Evolutionary conservation across 176 grass and related monocot genomes (phyloP).

Genomic region (Miscanthus lutarioriparius): DNA sequence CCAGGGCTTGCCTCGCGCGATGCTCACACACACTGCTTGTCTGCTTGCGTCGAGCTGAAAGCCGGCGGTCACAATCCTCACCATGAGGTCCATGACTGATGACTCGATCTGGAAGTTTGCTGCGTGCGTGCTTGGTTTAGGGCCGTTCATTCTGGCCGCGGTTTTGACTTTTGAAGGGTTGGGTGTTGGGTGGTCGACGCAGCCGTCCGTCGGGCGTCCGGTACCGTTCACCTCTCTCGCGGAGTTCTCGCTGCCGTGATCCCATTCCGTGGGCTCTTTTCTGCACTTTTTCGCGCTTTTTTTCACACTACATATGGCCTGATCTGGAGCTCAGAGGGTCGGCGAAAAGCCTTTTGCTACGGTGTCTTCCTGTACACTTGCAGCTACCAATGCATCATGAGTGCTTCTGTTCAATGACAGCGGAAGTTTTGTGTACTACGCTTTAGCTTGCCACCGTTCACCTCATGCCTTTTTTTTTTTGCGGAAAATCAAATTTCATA

Average conservation of each 20-base stretch:
- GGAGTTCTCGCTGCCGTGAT: conserved; percentile 2
- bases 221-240: background rate
- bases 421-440: background rate
- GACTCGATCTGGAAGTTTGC: background rate
- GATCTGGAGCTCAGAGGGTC: conserved; percentile 13
- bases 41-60: background rate
- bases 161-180: background rate
- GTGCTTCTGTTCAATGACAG: background rate
- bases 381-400: background rate
- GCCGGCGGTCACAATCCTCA: background rate
- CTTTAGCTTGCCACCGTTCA: conserved; percentile 3
- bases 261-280: background rate
- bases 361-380: background rate
- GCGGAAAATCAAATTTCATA: background rate
- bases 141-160: background rate
- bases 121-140: background rate
- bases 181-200: background rate
- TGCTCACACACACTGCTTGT: background rate
- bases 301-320: background rate
- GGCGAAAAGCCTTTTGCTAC: background rate
- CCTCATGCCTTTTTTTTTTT: background rate
- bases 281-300: background rate
- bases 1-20: background rate
- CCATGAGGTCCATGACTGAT: background rate
- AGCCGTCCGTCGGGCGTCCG: background rate